Base-by-base conservation (phyloP, 768 basidiomycete species). In the Xerocomellus dryophilus region DNA sequence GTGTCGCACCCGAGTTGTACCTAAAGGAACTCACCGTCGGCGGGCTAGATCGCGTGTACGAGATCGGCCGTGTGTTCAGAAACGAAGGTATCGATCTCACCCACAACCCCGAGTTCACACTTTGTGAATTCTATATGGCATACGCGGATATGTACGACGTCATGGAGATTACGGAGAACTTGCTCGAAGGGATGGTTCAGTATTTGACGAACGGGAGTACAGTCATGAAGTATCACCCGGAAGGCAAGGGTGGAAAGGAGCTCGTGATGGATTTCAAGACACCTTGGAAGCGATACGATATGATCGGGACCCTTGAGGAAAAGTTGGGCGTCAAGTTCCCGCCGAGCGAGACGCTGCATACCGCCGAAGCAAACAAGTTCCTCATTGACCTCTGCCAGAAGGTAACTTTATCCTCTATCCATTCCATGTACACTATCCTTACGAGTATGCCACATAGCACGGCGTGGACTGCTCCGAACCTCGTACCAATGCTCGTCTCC, bases 91-190 rank as follows among this genome's bases (percentile, higher is more conserved):
- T 99, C 66, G 97, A 99, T 74, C 76, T 99, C 60, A 99, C 97
- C 17, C 97, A 99, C 73, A 99, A 99, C 73, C 97, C 97, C 61
- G 97, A 99, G 71, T 98, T 98, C 76, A 91, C 93, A 6, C 96
- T 98, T 74, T 98, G 96, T 81, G 96, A 99, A 76, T 98, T 99
- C 74, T 99, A 98, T 69, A 98, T 99, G 96, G 96, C 97, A 29
- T 98, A 98, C 64, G 97, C 97, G 54, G 97, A 98, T 71, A 95
- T 96, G 94, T 88, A 92, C 76, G 97, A 98, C 67, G 54, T 98
- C 53, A 98, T 99, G 96, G 97, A 98, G 39, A 80, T 98, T 53
- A 99, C 97, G 15, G 97, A 99, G 73, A 74, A 76, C 40, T 78
- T 99, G 76, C 69, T 98, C 17, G 90, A 94, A 66, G 92, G 94